Evolutionary conservation across 2,329 filamentous ascomycete genomes (phyloP).

Genomic region (Orbilia blumenaviensis): DNA sequence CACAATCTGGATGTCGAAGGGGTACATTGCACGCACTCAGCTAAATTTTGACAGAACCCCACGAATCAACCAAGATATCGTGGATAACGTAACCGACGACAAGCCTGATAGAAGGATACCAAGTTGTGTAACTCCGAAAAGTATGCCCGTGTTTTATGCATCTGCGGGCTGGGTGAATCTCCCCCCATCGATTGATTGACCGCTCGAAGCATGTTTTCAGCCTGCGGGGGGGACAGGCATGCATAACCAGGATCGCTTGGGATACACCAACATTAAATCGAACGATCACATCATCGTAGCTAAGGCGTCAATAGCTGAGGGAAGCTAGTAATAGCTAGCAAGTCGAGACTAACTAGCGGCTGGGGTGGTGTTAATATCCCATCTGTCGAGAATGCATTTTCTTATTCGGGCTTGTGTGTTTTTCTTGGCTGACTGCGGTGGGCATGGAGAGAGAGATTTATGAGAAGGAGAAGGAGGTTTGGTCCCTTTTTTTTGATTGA

Average conservation of each 20-base stretch:
- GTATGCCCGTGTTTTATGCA: not conserved
- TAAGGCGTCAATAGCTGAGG: not conserved
- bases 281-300: slow-evolving; percentile 33
- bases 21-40: too few relatives aligned
- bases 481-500: slow-evolving; percentile 15
- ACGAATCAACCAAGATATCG: not conserved
- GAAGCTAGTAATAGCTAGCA: too few relatives aligned
- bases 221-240: not conserved
- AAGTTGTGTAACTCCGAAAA: slow-evolving; percentile 6
- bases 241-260: slow-evolving; percentile 7
- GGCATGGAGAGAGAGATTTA: not conserved
- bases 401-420: not conserved
- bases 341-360: too few relatives aligned
- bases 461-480: not conserved
- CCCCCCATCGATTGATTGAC: not conserved
- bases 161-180: not conserved
- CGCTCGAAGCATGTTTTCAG: not conserved
- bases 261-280: slow-evolving; percentile 1
- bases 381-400: slow-evolving; percentile 12
- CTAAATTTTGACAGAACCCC: too few relatives aligned
- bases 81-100: slow-evolving; percentile 16
- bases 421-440: slow-evolving; percentile 1
- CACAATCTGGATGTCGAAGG: not conserved
- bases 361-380: not conserved
- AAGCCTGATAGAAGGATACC: not conserved